These are phyloP conservation scores for Chaetothyriales sp. DNA, from an alignment of 2,329 filamentous ascomycete species.

Conservation along the genomic window DNA sequence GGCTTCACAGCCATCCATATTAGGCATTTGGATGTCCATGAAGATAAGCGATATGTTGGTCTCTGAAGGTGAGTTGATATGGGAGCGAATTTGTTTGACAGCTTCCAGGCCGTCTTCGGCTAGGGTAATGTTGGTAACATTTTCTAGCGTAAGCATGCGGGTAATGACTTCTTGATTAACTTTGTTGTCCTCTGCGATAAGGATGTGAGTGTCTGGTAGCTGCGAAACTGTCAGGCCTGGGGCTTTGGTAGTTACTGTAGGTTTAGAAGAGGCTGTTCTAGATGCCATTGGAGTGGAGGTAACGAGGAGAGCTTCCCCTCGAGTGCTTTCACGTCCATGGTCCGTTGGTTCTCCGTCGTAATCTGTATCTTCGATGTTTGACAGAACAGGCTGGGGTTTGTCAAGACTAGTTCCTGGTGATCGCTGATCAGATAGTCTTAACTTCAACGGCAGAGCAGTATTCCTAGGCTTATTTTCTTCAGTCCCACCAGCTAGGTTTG, in stretches of 20 bases:
- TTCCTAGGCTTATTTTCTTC: neutral
- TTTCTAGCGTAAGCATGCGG: conserved; percentile 43
- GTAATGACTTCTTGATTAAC: conserved; percentile 49
- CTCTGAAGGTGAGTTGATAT: conserved; percentile 43
- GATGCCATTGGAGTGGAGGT: neutral
- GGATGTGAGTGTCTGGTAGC: conserved; percentile 10
- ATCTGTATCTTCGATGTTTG: neutral
- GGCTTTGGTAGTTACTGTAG: conserved; percentile 39
- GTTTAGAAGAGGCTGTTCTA: conserved; percentile 32
- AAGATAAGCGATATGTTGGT: conserved; percentile 69
- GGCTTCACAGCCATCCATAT: conserved; percentile 36
- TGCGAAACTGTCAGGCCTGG: conserved; percentile 51
- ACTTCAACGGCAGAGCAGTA: neutral
- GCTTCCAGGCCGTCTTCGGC: conserved; percentile 78
- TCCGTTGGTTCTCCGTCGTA: neutral
- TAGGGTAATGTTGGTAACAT: conserved; percentile 58
- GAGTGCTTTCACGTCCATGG: neutral
- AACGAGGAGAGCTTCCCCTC: neutral
- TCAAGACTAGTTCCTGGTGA: neutral
- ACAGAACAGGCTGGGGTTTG: neutral
- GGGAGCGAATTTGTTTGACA: conserved; percentile 66
- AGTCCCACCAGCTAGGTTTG: conserved; percentile 22
- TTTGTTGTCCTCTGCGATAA: conserved; percentile 69
- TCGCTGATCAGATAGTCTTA: neutral
- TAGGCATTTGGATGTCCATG: conserved; percentile 57